Base-by-base conservation (phyloP, 768 basidiomycete genomes). In the Termitomyces sp. region DNA sequence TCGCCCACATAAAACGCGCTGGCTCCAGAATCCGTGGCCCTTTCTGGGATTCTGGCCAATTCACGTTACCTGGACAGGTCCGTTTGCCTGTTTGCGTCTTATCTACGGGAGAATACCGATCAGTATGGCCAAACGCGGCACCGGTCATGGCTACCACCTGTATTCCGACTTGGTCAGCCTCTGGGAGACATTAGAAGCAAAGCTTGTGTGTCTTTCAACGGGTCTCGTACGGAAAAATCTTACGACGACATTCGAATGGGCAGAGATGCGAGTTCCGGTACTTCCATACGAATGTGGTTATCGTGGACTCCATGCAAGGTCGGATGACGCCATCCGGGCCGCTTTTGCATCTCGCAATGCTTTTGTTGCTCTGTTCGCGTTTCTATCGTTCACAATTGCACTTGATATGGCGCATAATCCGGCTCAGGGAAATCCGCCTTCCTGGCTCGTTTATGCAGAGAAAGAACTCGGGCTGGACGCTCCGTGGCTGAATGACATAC, bases 31-130 rank as follows among this genome's bases (percentile, higher is more conserved):
- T 2, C 1, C n/a, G 3, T n/a, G 46, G 27, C 53, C 49, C 12
- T 59, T 37, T 31, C 35, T 46, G 19, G 59, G 41, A 7, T 59
- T 59, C 23, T 59, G 59, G 59, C 59, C 53, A 0, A 12, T 52
- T n/a, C 49, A 51, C 6, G 5, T 25, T 2, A 9, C 23, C 3
- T 59, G 42, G 48, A 46, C 38, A 6, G 58, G 58, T 5, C 42
- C 42, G 2, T 53, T 58, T 16, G 4, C 16, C 12, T 46, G 50
- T 32, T 44, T 58, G 11, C 12, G 35, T 23, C 32, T 58, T 0
- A 44, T 40, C 3, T 52, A 25, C 2, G 51, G 57, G 1, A 9
- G 11, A n/a, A 25, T 58, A 12, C 57, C 38, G 2, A n/a, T 44
- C 16, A 12, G 1, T 10, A 27, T 40, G 37, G 32, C 34, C 7